Evolutionary conservation across 768 basidiomycete genomes (phyloP).

Genomic region (Boletellus sp.): DNA sequence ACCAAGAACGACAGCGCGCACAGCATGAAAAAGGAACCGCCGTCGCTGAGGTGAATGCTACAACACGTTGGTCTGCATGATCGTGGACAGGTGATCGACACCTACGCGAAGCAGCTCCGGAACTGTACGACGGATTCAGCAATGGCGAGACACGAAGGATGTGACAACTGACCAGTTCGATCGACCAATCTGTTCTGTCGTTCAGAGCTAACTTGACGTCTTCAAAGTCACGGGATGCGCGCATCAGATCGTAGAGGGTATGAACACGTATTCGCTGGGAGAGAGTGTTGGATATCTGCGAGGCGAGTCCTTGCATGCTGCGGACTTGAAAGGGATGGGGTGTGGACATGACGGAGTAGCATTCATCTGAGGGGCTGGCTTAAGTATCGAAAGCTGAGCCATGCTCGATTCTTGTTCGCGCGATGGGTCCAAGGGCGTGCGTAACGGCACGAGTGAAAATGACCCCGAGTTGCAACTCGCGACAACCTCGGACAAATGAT

Average conservation of each 20-base stretch:
- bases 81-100: background rate
- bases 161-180: slow-evolving; percentile 18
- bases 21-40: slow-evolving; percentile 5
- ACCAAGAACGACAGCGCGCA: slow-evolving; percentile 13
- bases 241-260: slow-evolving; percentile 18
- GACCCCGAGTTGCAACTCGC: no score
- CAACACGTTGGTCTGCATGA: background rate
- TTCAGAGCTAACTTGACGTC: slow-evolving; percentile 17
- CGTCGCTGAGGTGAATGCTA: slow-evolving; percentile 17
- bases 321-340: background rate
- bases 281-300: background rate
- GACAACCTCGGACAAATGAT: no score
- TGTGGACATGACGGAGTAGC: background rate
- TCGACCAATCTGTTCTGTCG: slow-evolving; percentile 19
- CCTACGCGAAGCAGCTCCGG: slow-evolving; percentile 12
- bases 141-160: background rate
- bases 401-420: background rate
- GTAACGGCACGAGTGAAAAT: no score
- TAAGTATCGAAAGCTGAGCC: background rate
- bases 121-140: background rate
- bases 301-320: slow-evolving; percentile 5
- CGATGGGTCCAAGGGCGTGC: no score
- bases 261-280: slow-evolving; percentile 2
- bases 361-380: background rate
- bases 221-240: slow-evolving; percentile 17